Conservation (phyloP, 2,329 filamentous ascomycete species). For the Penicillium sp. region DNA sequence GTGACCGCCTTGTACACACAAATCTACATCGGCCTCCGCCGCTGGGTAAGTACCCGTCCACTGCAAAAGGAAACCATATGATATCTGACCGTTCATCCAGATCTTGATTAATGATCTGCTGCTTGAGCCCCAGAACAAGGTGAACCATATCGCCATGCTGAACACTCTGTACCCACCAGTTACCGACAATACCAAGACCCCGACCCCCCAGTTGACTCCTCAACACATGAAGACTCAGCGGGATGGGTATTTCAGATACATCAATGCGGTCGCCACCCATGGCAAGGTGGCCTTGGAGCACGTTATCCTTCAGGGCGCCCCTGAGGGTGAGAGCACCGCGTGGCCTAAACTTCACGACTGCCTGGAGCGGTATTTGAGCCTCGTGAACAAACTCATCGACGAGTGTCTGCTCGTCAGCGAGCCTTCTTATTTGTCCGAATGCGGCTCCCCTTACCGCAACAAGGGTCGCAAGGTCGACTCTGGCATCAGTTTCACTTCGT, state of each 20-base stretch:
- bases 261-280: slow-evolving; percentile 60
- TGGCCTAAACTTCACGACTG: slow-evolving; percentile 57
- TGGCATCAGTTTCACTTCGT: slow-evolving; percentile 61
- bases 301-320: slow-evolving; percentile 59
- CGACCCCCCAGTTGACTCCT: slow-evolving; percentile 57
- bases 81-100: slow-evolving; percentile 37
- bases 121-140: slow-evolving; percentile 65
- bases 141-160: slow-evolving; percentile 69
- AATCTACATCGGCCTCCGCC: slow-evolving; percentile 64
- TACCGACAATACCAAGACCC: slow-evolving; percentile 46
- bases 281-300: slow-evolving; percentile 58
- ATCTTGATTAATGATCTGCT: slow-evolving; percentile 69
- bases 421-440: slow-evolving; percentile 39
- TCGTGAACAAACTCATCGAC: slow-evolving; percentile 64
- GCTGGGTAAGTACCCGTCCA: slow-evolving; percentile 59
- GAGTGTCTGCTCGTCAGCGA: slow-evolving; percentile 59
- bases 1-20: slow-evolving; percentile 63
- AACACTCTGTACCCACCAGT: slow-evolving; percentile 69
- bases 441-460: slow-evolving; percentile 36
- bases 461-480: slow-evolving; percentile 65
- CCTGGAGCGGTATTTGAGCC: slow-evolving; percentile 62
- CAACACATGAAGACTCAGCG: slow-evolving; percentile 61
- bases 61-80: neutral
- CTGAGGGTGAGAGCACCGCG: slow-evolving; percentile 56
- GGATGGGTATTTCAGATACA: slow-evolving; percentile 66